Conservation (phyloP, 2,329 filamentous ascomycete species). For the Boeremia exigua region DNA sequence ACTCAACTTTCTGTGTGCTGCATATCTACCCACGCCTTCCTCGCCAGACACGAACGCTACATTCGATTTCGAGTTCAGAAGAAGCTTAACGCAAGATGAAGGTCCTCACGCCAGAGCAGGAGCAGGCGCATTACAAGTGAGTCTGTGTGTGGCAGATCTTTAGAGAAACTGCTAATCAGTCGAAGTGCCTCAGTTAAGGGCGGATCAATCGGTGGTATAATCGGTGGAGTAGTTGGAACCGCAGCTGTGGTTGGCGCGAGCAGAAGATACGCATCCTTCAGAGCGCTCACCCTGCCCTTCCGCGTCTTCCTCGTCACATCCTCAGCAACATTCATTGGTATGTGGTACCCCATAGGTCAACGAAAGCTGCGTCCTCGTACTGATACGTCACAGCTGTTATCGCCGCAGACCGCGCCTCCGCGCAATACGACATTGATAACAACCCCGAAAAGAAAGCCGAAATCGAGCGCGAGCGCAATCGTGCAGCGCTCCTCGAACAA, state of each 20-base stretch:
- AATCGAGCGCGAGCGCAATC: conserved; percentile 36
- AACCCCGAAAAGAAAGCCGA: conserved; percentile 61
- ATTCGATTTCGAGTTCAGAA: not conserved
- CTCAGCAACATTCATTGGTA: conserved; percentile 77
- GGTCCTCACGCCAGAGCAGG: conserved; percentile 93
- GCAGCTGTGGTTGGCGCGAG: conserved; percentile 72
- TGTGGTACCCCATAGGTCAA: conserved; percentile 6
- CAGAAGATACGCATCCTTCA: conserved; percentile 77
- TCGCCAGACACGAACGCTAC: not conserved
- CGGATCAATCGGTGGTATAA: conserved; percentile 73
- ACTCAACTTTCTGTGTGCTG: not conserved
- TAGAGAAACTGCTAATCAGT: conserved; percentile 18
- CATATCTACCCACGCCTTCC: not conserved
- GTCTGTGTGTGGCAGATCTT: conserved; percentile 18
- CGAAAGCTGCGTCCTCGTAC: not conserved
- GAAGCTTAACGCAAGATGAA: conserved; percentile 69
- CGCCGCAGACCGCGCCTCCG: conserved; percentile 76
- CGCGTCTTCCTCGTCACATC: conserved; percentile 89
- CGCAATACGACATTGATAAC: conserved; percentile 71
- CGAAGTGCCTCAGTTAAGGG: conserved; percentile 75
- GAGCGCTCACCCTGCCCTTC: conserved; percentile 84
- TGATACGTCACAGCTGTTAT: conserved; percentile 66
- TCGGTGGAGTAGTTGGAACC: conserved; percentile 71
- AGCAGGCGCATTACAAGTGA: conserved; percentile 80
- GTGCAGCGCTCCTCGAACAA: conserved; percentile 53